These are phyloP conservation scores for Liriodendron chinense DNA, from an alignment of 164 flowering plant species.

Conservation along the genomic window DNA sequence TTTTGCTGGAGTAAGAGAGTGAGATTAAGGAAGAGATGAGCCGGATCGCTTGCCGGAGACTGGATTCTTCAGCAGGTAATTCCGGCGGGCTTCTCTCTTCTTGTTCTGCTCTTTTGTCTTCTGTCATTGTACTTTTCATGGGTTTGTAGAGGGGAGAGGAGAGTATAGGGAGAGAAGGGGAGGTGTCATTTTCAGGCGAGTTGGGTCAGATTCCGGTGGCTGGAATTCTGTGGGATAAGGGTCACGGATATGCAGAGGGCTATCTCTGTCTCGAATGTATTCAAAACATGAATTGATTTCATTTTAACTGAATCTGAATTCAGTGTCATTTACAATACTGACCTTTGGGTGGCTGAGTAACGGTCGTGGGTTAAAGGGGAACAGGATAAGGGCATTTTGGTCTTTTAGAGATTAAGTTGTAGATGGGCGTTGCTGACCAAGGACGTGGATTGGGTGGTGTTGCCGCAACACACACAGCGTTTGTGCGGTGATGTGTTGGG, in stretches of 20 bases:
- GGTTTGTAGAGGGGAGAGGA: neutral
- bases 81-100: conserved; percentile 7
- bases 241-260: neutral
- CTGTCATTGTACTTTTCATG: conserved; percentile 32
- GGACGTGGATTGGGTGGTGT: too few species aligned
- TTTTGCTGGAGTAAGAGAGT: conserved; percentile 51
- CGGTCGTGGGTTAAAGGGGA: neutral
- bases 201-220: conserved; percentile 3
- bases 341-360: conserved; percentile 11
- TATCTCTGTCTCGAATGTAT: neutral
- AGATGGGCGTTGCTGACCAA: too few species aligned
- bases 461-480: too few species aligned
- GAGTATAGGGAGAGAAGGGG: neutral
- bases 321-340: conserved; percentile 17
- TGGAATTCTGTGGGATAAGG: conserved; percentile 5
- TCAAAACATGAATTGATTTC: neutral
- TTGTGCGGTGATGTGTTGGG: too few species aligned
- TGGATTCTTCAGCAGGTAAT: conserved; percentile 14
- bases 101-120: conserved; percentile 16
- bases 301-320: neutral
- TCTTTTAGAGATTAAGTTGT: neutral
- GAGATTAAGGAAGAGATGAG: conserved; percentile 49
- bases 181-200: conserved; percentile 22
- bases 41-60: conserved; percentile 37
- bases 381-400: neutral